These are phyloP conservation scores for Stemphylium lycopersici DNA, from an alignment of 2,329 filamentous ascomycete genomes.

Conservation along the genomic window DNA sequence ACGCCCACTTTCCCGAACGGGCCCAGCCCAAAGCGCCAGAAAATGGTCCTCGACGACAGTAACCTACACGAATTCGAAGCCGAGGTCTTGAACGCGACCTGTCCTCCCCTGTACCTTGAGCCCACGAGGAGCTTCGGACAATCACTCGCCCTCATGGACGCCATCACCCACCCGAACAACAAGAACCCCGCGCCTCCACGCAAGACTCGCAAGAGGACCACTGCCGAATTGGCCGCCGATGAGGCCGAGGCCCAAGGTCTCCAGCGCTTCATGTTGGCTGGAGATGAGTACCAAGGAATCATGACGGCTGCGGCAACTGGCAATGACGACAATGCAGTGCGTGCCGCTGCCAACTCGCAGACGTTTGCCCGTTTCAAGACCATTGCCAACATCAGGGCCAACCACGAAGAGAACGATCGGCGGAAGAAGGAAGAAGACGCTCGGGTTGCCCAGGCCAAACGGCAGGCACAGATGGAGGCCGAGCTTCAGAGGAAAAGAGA, in stretches of 20 bases:
- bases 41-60: constrained; percentile 75
- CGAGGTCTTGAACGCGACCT: constrained; percentile 74
- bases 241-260: constrained; percentile 88
- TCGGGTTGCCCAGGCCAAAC: constrained; percentile 44
- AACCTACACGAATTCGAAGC: constrained; percentile 79
- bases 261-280: constrained; percentile 89
- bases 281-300: constrained; percentile 79
- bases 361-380: constrained; percentile 92
- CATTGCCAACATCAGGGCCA: constrained; percentile 80
- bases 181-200: constrained; percentile 77
- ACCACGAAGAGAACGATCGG: constrained; percentile 73
- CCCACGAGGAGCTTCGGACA: constrained; percentile 73
- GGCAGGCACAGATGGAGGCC: constrained; percentile 48
- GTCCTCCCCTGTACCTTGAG: constrained; percentile 76
- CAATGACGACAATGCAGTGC: constrained; percentile 68
- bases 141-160: constrained; percentile 72
- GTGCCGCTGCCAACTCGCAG: constrained; percentile 78
- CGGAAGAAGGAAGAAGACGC: constrained; percentile 59
- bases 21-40: constrained; percentile 73
- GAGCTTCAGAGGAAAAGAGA: constrained; percentile 44
- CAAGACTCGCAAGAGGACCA: constrained; percentile 89
- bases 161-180: constrained; percentile 78
- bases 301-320: constrained; percentile 63
- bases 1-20: constrained; percentile 62
- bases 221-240: constrained; percentile 93